Evolutionary conservation across 2,329 filamentous ascomycete species (phyloP).

Genomic region (Raffaelea albimanens): DNA sequence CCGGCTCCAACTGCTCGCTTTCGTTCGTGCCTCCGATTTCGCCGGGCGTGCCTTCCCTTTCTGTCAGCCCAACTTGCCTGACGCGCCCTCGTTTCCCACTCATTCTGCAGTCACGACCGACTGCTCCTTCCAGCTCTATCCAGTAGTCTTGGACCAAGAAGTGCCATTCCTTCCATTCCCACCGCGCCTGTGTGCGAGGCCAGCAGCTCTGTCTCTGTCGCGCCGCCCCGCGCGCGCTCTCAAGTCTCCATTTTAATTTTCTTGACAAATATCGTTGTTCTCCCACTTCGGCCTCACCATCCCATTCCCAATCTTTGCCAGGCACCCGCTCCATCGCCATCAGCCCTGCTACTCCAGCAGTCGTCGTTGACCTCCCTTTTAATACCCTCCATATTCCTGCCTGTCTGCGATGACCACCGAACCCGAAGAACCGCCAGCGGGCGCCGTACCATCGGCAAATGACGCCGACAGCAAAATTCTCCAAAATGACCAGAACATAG

Average conservation of each 20-base stretch:
- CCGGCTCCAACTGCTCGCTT: too few species aligned
- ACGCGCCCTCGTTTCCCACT: background rate
- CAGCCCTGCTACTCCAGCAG: background rate
- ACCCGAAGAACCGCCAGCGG: slow-evolving; percentile 3
- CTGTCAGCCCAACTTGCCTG: too few species aligned
- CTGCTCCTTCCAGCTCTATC: slow-evolving; percentile 1
- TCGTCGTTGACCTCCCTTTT: background rate
- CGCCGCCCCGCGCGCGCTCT: background rate
- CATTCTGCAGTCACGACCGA: background rate
- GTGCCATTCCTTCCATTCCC: background rate
- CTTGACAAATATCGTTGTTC: too few species aligned
- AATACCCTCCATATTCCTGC: background rate
- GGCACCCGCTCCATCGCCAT: background rate
- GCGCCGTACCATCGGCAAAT: background rate
- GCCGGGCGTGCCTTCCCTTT: too few species aligned
- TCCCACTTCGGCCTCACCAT: background rate
- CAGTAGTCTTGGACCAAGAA: background rate
- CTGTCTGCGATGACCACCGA: slow-evolving; percentile 2
- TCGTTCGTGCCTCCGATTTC: too few species aligned
- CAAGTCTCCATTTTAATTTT: too few species aligned
- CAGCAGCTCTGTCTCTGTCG: background rate
- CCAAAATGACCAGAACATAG: background rate
- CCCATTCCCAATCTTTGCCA: background rate
- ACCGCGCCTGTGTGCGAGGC: background rate
- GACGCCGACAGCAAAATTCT: slow-evolving; percentile 5